A percentile compares a stretch with the other conserved stretches of the same genome.
These are phyloP conservation scores for Exophiala lecanii-corni DNA, from an alignment of 2,329 filamentous ascomycete species.

Conservation along the genomic window DNA sequence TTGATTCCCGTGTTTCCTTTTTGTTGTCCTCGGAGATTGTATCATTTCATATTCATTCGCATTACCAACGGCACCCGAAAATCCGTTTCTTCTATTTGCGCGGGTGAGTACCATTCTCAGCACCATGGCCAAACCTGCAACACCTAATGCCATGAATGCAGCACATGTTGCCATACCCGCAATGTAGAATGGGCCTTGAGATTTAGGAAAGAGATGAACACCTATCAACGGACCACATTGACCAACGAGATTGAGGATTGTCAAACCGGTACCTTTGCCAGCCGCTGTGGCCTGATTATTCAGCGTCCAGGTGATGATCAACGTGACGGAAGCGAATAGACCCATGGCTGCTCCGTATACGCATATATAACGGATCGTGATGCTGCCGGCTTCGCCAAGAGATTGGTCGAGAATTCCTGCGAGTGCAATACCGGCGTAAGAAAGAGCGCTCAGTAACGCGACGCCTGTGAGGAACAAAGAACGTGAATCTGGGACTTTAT, in stretches of 20 bases:
- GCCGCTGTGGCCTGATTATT: conserved; percentile 73
- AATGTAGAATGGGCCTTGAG: conserved; percentile 58
- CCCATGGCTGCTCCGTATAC: conserved; percentile 74
- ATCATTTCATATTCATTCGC: conserved; percentile 38
- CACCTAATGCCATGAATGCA: conserved; percentile 54
- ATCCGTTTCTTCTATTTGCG: conserved; percentile 46
- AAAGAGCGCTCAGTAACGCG: conserved; percentile 60
- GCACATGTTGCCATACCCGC: conserved; percentile 61
- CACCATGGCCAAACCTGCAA: conserved; percentile 52
- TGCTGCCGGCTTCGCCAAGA: conserved; percentile 32
- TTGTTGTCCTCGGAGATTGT: conserved; percentile 14
- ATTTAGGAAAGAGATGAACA: conserved; percentile 58
- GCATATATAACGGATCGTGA: conserved; percentile 59
- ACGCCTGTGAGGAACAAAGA: conserved; percentile 64
- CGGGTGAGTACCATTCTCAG: conserved; percentile 52
- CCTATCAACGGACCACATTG: conserved; percentile 73
- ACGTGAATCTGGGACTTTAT: conserved; percentile 56
- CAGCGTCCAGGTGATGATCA: conserved; percentile 82
- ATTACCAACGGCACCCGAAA: conserved; percentile 28
- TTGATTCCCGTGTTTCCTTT: conserved; percentile 16
- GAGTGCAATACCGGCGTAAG: conserved; percentile 59
- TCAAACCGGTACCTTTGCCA: conserved; percentile 70
- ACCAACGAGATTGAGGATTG: conserved; percentile 74
- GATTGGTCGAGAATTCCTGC: conserved; percentile 45
- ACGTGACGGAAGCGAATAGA: conserved; percentile 78